These are phyloP conservation scores for Citrus trifoliata DNA, from an alignment of 345 rosid species.

Conservation along the genomic window DNA sequence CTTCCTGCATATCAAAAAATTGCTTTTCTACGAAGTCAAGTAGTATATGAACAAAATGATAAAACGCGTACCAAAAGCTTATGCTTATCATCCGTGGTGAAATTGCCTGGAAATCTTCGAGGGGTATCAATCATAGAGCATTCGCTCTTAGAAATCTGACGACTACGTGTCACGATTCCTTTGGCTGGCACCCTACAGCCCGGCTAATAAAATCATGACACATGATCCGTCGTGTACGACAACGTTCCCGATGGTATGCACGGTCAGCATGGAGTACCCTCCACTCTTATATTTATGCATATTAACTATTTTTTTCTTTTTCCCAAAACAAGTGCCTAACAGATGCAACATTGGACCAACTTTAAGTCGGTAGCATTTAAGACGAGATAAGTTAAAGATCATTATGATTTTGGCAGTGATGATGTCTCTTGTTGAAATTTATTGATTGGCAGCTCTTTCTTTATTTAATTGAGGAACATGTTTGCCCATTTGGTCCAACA, in stretches of 20 bases:
- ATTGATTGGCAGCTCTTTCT: neutral
- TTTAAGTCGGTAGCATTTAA: neutral
- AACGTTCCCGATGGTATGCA: no score
- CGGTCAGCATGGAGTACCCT: no score
- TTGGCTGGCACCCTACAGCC: neutral
- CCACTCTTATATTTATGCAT: no score
- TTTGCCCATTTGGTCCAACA: neutral
- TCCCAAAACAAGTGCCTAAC: neutral
- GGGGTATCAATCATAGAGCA: neutral
- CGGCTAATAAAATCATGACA: no score
- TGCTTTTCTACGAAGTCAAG: neutral
- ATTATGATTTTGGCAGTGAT: neutral
- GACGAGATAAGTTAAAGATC: neutral
- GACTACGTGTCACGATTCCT: no score
- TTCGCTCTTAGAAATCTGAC: neutral
- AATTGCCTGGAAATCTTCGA: neutral
- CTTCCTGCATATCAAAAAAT: neutral
- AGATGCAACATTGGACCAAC: neutral
- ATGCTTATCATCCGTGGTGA: neutral
- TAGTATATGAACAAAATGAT: neutral
- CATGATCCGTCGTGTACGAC: no score
- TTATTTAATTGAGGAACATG: neutral
- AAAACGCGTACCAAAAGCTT: neutral
- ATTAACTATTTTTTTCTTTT: no score
- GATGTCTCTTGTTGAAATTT: neutral